Conservation (phyloP, 148 eudicot species). For the Mesembryanthemum crystallinum region DNA sequence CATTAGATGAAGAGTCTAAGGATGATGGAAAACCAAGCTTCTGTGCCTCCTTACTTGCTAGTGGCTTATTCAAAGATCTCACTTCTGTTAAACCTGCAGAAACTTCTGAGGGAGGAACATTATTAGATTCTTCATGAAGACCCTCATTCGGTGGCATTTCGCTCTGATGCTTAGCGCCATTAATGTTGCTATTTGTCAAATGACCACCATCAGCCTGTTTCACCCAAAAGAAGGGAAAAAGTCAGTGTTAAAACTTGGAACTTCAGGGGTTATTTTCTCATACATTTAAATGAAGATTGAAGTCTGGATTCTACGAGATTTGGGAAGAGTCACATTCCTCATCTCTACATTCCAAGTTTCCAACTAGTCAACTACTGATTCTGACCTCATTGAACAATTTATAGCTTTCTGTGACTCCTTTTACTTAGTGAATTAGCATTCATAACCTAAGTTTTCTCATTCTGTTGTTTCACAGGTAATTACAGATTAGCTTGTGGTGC, state of each 20-base stretch:
- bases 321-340: constrained; percentile 1
- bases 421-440: constrained; percentile 17
- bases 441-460: constrained; percentile 14
- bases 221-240: background rate
- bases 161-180: background rate
- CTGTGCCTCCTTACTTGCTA: constrained; percentile 18
- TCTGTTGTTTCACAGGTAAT: constrained; percentile 17
- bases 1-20: constrained; percentile 26
- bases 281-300: constrained; percentile 12
- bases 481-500: constrained; percentile 11
- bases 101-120: background rate
- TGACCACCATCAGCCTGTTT: constrained; percentile 17
- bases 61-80: constrained; percentile 3
- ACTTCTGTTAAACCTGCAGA: constrained; percentile 3
- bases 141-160: constrained; percentile 2
- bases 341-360: background rate
- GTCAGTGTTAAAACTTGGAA: background rate
- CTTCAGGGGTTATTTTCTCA: background rate
- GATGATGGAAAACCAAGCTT: constrained; percentile 32
- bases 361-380: background rate
- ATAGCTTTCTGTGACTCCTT: constrained; percentile 9
- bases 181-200: background rate
- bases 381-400: constrained; percentile 8
- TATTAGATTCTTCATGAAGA: background rate
- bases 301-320: background rate